Conservation (phyloP, 2,329 filamentous ascomycete species). For the Talaromyces sp. region DNA sequence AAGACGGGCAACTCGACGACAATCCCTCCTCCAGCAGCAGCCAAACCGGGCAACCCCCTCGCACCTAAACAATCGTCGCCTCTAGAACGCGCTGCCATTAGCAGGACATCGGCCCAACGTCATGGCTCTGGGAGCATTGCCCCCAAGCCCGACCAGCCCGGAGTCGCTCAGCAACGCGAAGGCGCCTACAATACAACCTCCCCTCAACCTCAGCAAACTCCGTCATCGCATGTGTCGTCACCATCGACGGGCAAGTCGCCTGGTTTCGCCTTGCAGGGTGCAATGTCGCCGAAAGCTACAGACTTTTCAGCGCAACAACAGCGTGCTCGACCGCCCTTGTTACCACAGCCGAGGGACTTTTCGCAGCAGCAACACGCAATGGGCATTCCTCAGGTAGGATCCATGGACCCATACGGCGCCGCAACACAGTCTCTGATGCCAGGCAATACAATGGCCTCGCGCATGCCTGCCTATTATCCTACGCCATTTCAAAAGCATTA, state of each 20-base stretch:
- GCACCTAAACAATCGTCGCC: slow-evolving; percentile 67
- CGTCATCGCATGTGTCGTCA: slow-evolving; percentile 72
- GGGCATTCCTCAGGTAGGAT: slow-evolving; percentile 34
- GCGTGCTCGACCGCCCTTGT: slow-evolving; percentile 46
- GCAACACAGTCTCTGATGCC: slow-evolving; percentile 24
- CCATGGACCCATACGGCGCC: slow-evolving; percentile 23
- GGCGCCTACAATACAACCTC: slow-evolving; percentile 47
- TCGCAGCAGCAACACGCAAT: slow-evolving; percentile 32
- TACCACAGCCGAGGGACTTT: slow-evolving; percentile 32
- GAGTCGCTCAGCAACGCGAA: slow-evolving; percentile 47
- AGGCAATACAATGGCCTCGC: slow-evolving; percentile 26
- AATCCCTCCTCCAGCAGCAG: slow-evolving; percentile 51
- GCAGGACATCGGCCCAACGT: slow-evolving; percentile 67
- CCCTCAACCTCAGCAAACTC: slow-evolving; percentile 74
- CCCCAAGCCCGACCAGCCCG: slow-evolving; percentile 56
- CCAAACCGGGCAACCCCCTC: slow-evolving; percentile 58
- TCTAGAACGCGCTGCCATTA: slow-evolving; percentile 75
- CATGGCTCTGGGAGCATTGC: slow-evolving; percentile 65
- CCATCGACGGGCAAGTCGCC: slow-evolving; percentile 60
- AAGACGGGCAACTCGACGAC: slow-evolving; percentile 80
- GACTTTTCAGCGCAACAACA: slow-evolving; percentile 56
- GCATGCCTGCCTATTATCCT: slow-evolving; percentile 63
- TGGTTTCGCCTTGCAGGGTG: slow-evolving; percentile 56
- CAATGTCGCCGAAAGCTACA: slow-evolving; percentile 58
- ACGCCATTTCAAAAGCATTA: slow-evolving; percentile 91